phyloP scores from a whole-genome alignment of 768 basidiomycete species.

The Boletus rufocinnamomeus region DNA sequence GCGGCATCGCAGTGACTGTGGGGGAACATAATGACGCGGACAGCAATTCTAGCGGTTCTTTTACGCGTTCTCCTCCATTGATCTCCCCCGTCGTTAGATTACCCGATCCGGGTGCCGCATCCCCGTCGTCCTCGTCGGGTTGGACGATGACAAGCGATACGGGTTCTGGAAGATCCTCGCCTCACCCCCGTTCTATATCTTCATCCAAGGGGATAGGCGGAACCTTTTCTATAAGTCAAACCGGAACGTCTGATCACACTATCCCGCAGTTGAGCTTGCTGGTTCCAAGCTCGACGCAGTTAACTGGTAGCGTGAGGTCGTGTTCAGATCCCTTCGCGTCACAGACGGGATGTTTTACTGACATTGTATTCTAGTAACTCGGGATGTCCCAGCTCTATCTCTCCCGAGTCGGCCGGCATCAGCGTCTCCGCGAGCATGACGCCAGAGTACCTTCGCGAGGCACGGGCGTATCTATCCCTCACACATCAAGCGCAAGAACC shows the following conservation, averaged over 20 bases:
- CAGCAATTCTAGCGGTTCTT: constrained; percentile 27
- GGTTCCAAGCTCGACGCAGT: constrained; percentile 23
- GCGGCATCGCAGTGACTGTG: background rate
- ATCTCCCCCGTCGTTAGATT: constrained; percentile 33
- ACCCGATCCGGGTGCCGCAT: constrained; percentile 26
- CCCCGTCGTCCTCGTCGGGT: constrained; percentile 28
- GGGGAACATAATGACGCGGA: constrained; percentile 16
- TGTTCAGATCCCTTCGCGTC: background rate
- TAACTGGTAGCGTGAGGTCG: constrained; percentile 18
- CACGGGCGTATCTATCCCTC: constrained; percentile 35
- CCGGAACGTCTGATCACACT: constrained; percentile 10
- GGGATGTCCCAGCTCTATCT: constrained; percentile 34
- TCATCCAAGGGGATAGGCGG: constrained; percentile 15
- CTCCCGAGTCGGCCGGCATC: constrained; percentile 36
- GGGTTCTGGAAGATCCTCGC: constrained; percentile 20
- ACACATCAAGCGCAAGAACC: constrained; percentile 25
- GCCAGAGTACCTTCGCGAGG: constrained; percentile 36
- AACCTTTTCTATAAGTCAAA: constrained; percentile 7
- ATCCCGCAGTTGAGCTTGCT: constrained; percentile 32
- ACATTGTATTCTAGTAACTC: constrained; percentile 22
- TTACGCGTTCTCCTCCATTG: constrained; percentile 31
- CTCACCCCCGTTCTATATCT: constrained; percentile 8
- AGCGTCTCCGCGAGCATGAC: constrained; percentile 34
- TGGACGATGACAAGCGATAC: constrained; percentile 33
- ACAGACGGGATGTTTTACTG: background rate